Percentiles rank a stretch among this genome's conserved stretches.
phyloP scores from a whole-genome alignment of 805 yeast genomes.

The Nakazawaea ernobii region DNA sequence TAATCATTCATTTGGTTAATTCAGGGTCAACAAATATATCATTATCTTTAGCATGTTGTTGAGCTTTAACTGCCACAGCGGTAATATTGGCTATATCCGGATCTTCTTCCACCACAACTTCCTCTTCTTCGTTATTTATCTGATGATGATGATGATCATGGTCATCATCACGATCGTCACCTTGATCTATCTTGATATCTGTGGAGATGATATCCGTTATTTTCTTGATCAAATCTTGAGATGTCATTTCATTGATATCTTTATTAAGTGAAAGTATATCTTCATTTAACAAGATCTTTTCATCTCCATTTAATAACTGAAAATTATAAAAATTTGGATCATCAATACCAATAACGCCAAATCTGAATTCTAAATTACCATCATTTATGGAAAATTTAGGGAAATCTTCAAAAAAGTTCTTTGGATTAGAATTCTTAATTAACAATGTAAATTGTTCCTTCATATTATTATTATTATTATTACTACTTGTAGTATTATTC shows the following conservation, averaged over 20 bases:
- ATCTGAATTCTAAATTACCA: not conserved
- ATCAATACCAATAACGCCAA: not conserved
- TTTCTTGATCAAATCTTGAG: constrained; percentile 5
- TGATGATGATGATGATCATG: not conserved
- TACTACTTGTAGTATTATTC: no score
- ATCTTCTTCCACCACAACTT: not conserved
- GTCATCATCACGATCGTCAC: not conserved
- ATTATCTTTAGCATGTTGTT: not conserved
- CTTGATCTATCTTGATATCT: not conserved
- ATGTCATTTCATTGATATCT: constrained; percentile 4
- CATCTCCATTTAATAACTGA: not conserved
- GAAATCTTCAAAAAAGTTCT: constrained; percentile 5
- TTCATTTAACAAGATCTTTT: not conserved
- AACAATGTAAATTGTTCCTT: not conserved
- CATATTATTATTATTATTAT: no score
- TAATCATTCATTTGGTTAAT: constrained; percentile 4
- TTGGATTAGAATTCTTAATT: constrained; percentile 3
- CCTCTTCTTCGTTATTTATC: not conserved
- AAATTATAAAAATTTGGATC: constrained; percentile 5
- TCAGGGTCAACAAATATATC: constrained; percentile 10
- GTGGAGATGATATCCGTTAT: not conserved
- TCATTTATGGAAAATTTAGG: constrained; percentile 4
- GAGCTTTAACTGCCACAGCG: constrained; percentile 8
- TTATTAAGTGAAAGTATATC: not conserved
- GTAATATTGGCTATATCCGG: constrained; percentile 8